Evolutionary conservation across 768 basidiomycete genomes (phyloP), one percentile per base, ranked within the genome.

Genomic region (Exidia glandulosa): DNA sequence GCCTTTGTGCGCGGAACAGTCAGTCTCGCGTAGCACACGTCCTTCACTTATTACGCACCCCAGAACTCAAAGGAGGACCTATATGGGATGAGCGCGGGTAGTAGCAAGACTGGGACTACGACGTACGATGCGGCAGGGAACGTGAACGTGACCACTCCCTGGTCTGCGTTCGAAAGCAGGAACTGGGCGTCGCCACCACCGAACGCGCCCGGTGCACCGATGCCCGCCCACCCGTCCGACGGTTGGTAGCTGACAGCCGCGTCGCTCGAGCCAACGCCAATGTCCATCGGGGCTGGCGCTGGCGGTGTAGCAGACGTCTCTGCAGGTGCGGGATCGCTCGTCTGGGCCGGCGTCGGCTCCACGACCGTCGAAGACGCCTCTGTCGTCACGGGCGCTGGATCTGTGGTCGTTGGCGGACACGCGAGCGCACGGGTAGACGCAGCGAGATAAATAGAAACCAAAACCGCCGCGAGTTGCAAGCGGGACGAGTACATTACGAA

Each of bases 101-200:
- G 25, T 31, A 27, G 0, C 4, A 4, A 27, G 9, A 54, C 25
- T 2, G 48, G 23, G 27, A 9, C 0, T 50, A 25, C 27, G 5
- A 27, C 50, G 10, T 29, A 54, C 50, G 50, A 54, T 6, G 19
- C 25, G 19, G 25, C 50, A 27, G 59, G 59, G 27, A 59, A 59
- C 9, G 25, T 55, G 59, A 59, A 59, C 3, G 31, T 33, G 5
- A 59, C 59, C 7, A 23, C 36, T 3, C 32, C 59, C 10, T 36
- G 29, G 27, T 59, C 33, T 16, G 29, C 33, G 30, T 48, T 16
- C 7, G 48, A 36, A 0, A 59, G 12, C 14, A 59, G 25, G 50
- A 59, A 59, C 48, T 59, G 48, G 3, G 48, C 36, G 12, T 12
- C 36, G 32, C 59, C 48, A 10, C 59, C 59, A 25, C n/a, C n/a